phyloP scores from a whole-genome alignment of 2,329 filamentous ascomycete genomes.

The Aphanoascus verrucosus region DNA sequence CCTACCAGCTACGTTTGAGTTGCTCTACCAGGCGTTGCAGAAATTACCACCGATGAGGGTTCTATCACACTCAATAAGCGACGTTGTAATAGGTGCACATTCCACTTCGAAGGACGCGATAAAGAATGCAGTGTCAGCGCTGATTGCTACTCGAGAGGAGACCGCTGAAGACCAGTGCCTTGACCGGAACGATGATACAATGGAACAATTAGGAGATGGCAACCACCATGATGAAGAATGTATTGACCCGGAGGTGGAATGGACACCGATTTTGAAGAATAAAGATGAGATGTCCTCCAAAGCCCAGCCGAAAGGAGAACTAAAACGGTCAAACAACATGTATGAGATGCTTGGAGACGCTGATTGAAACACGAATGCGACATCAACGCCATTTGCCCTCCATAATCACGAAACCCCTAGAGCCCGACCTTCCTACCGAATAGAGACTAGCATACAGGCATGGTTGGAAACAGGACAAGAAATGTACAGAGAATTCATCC shows the following conservation, averaged over 20 bases:
- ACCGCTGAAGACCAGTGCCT: neutral
- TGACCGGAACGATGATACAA: neutral
- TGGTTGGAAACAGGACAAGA: neutral
- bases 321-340: slow-evolving; percentile 6
- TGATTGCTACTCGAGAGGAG: neutral
- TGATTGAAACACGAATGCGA: neutral
- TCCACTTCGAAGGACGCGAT: neutral
- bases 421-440: neutral
- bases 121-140: neutral
- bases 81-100: neutral
- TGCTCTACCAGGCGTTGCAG: slow-evolving; percentile 13
- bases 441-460: neutral
- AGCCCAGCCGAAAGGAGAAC: neutral
- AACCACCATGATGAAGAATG: neutral
- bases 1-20: neutral
- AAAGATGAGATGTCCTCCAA: neutral
- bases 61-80: slow-evolving; percentile 9
- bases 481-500: slow-evolving; percentile 2
- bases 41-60: slow-evolving; percentile 18
- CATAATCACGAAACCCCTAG: neutral
- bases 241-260: neutral
- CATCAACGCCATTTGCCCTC: neutral
- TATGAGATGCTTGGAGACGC: slow-evolving; percentile 5
- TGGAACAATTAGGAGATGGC: no score
- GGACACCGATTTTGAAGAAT: neutral